phyloP scores from a whole-genome alignment of 2,329 filamentous ascomycete genomes.

The Aureobasidium sp. region DNA sequence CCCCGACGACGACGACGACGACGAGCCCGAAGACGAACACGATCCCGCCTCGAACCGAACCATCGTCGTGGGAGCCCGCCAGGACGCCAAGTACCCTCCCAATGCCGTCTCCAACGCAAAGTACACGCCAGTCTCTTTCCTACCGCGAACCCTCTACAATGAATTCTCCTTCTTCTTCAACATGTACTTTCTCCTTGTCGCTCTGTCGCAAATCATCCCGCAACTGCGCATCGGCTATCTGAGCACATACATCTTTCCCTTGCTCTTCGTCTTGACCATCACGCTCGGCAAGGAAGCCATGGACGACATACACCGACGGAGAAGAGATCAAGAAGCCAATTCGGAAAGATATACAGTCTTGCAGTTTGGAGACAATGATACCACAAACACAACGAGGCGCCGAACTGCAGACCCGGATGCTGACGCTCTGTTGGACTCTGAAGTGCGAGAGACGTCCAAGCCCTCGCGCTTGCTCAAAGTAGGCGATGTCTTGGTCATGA shows the following conservation, averaged over 20 bases:
- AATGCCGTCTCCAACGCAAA: constrained; percentile 96
- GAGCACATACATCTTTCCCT: constrained; percentile 83
- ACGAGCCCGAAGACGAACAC: constrained; percentile 35
- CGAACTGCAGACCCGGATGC: constrained; percentile 22
- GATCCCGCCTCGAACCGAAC: constrained; percentile 61
- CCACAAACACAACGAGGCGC: constrained; percentile 25
- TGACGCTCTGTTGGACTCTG: constrained; percentile 17
- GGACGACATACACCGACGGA: constrained; percentile 79
- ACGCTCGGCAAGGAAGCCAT: constrained; percentile 93
- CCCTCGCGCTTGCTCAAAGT: constrained; percentile 85
- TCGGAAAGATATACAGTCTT: constrained; percentile 79
- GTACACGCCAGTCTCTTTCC: constrained; percentile 89
- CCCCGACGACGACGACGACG: constrained; percentile 1
- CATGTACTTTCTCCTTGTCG: constrained; percentile 95
- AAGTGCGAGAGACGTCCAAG: constrained; percentile 56
- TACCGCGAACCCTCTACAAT: constrained; percentile 91
- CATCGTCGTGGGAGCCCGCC: constrained; percentile 65
- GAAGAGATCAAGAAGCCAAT: constrained; percentile 88
- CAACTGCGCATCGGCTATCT: constrained; percentile 86
- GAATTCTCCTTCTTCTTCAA: constrained; percentile 99
- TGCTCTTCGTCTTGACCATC: constrained; percentile 85
- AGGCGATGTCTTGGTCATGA: constrained; percentile 87
- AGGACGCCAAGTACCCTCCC: constrained; percentile 69
- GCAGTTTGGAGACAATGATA: constrained; percentile 53
- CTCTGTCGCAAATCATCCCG: constrained; percentile 85